phyloP scores from a whole-genome alignment of 306 rosid species.

The Spatholobus suberectus region DNA sequence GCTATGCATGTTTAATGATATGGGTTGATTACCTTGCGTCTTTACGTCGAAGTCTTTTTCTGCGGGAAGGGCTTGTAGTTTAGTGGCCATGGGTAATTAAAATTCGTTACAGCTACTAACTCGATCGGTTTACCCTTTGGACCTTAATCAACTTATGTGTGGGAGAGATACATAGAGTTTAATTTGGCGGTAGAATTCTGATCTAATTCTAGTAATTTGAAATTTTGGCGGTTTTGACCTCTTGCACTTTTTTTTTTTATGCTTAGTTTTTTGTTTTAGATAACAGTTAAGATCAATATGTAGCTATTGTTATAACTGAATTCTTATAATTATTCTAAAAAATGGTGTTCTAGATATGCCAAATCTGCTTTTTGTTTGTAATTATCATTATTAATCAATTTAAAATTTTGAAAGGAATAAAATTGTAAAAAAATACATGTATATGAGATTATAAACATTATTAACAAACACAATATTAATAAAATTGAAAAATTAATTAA shows the following conservation, averaged over 20 bases:
- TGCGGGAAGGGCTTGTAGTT: not conserved
- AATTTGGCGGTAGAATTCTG: not conserved
- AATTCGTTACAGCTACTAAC: not conserved
- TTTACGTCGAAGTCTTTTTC: not conserved
- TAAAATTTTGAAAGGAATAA: not conserved
- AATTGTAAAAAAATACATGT: not conserved
- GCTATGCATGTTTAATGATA: not conserved
- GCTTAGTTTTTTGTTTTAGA: too few relatives aligned
- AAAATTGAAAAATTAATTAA: too few relatives aligned
- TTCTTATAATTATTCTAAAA: not conserved
- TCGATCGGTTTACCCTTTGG: not conserved
- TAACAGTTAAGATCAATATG: too few relatives aligned
- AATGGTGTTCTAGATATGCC: not conserved
- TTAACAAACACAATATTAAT: not conserved
- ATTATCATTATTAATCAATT: not conserved
- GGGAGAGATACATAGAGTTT: not conserved
- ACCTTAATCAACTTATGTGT: not conserved
- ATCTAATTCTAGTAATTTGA: not conserved
- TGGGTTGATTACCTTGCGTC: not conserved
- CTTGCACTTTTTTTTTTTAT: not conserved
- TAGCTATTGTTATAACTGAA: not conserved
- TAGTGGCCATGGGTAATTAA: not conserved
- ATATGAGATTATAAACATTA: not conserved
- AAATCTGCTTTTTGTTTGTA: not conserved
- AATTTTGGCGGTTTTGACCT: not conserved